phyloP scores from a whole-genome alignment of 441 rosid species.

The Pelargonium cotyledonis region DNA sequence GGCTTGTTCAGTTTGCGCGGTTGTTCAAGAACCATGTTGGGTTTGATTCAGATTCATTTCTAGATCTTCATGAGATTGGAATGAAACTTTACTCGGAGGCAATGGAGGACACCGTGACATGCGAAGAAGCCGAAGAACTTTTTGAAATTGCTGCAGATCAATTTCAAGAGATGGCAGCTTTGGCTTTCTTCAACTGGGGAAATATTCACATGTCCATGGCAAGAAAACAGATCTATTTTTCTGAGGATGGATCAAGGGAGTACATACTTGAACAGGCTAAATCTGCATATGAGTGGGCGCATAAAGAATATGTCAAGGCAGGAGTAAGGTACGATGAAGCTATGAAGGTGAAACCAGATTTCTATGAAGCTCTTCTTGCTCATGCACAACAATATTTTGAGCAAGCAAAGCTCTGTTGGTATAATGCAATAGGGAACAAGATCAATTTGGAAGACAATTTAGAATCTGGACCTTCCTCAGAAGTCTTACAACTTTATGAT shows the following conservation, averaged over 20 bases:
- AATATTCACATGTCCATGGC: constrained; percentile 92
- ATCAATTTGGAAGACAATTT: constrained; percentile 24
- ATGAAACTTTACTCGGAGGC: constrained; percentile 89
- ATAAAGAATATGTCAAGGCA: constrained; percentile 55
- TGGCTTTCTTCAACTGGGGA: constrained; percentile 94
- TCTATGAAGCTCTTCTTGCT: constrained; percentile 81
- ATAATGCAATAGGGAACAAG: constrained; percentile 60
- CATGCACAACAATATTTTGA: constrained; percentile 87
- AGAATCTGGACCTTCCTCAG: constrained; percentile 56
- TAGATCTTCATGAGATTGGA: constrained; percentile 90
- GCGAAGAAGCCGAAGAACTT: constrained; percentile 81
- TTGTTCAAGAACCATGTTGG: constrained; percentile 90
- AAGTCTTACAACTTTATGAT: constrained; percentile 74
- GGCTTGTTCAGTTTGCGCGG: constrained; percentile 83
- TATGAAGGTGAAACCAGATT: constrained; percentile 73
- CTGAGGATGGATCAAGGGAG: constrained; percentile 66
- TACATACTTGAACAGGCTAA: constrained; percentile 45
- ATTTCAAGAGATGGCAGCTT: constrained; percentile 97
- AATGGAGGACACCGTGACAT: constrained; percentile 79
- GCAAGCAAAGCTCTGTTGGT: constrained; percentile 92
- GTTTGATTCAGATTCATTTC: constrained; percentile 80
- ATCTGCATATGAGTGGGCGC: constrained; percentile 65
- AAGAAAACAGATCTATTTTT: constrained; percentile 54
- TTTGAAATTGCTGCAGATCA: constrained; percentile 75
- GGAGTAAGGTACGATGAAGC: constrained; percentile 69